These are phyloP conservation scores for Euphorbia tirucalli DNA, from an alignment of 345 rosid species.

Conservation along the genomic window DNA sequence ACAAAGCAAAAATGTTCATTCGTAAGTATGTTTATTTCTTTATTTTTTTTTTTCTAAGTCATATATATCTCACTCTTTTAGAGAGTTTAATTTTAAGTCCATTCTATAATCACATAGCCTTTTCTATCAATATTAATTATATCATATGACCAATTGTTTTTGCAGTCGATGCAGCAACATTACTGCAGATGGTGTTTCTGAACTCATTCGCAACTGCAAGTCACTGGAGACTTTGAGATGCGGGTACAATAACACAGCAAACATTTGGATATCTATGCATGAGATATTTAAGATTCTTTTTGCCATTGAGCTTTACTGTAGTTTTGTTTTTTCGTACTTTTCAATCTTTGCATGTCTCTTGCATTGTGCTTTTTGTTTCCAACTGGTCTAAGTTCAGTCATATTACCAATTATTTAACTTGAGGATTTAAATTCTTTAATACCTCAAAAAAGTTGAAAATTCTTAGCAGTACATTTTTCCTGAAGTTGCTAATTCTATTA, in stretches of 20 bases:
- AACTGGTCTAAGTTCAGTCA: background rate
- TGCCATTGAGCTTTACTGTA: background rate
- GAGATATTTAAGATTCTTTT: background rate
- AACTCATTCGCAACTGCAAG: constrained; percentile 59
- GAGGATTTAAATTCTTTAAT: background rate
- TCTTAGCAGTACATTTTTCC: background rate
- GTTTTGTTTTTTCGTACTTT: background rate
- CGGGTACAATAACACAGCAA: constrained; percentile 47
- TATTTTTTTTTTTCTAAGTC: background rate
- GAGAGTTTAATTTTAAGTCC: background rate
- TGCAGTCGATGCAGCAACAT: constrained; percentile 68
- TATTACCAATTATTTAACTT: background rate
- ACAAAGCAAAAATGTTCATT: background rate
- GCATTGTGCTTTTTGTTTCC: background rate
- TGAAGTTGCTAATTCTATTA: background rate
- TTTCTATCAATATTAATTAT: background rate
- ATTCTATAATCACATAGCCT: background rate
- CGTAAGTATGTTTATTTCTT: background rate
- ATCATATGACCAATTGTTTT: constrained; percentile 10
- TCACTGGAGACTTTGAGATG: constrained; percentile 75
- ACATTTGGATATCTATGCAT: background rate
- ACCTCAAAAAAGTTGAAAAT: background rate
- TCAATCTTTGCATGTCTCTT: background rate
- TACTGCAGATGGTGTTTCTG: constrained; percentile 62
- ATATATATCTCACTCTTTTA: background rate